phyloP scores from a whole-genome alignment of 345 rosid species.

The Psidium friedrichsthalianum region DNA sequence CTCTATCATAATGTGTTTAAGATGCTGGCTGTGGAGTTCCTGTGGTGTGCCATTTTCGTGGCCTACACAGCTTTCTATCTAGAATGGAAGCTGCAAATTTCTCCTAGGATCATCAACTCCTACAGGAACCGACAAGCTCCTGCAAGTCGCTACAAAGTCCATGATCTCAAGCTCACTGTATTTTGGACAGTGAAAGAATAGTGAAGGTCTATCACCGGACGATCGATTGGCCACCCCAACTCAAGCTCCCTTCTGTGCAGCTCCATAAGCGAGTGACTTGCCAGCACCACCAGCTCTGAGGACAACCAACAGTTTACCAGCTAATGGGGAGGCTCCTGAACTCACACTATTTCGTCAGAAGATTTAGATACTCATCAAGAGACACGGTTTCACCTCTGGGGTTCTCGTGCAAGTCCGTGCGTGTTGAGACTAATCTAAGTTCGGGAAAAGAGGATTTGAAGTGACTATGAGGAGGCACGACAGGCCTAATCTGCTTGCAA shows the following conservation, averaged over 20 bases:
- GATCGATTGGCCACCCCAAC: too few species aligned
- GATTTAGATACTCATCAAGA: background rate
- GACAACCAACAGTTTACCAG: too few species aligned
- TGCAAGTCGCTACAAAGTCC: background rate
- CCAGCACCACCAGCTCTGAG: too few species aligned
- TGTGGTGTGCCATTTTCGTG: too few species aligned
- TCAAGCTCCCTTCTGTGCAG: too few species aligned
- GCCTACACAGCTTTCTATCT: background rate
- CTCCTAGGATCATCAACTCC: background rate
- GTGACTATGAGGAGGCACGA: background rate
- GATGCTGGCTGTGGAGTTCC: too few species aligned
- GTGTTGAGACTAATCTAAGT: background rate
- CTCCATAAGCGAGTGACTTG: too few species aligned
- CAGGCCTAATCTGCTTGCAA: background rate
- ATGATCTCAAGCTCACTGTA: background rate
- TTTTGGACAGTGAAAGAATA: background rate
- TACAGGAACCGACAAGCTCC: background rate
- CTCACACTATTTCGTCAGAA: too few species aligned
- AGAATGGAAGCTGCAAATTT: background rate
- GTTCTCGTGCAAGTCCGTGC: background rate
- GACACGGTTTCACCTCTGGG: background rate
- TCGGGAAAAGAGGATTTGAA: background rate
- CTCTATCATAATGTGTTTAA: too few species aligned
- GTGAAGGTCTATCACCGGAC: background rate
- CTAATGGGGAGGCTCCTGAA: too few species aligned